A percentile compares a stretch with the other conserved stretches of the same genome.
Evolutionary conservation across 345 rosid species (phyloP).

Genomic region (Moringa oleifera): DNA sequence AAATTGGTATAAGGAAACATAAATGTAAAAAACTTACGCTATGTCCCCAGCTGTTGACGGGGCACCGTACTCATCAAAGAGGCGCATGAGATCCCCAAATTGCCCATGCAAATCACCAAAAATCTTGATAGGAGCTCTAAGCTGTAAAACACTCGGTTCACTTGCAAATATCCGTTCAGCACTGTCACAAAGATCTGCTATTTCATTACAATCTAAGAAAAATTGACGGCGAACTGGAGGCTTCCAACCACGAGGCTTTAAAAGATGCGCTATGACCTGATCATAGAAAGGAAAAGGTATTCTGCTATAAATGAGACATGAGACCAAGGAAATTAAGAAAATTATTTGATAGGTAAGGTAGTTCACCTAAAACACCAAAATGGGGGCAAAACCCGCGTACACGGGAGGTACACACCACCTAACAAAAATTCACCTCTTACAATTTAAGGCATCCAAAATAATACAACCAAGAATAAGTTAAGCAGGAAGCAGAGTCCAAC

Average conservation of each 20-base stretch:
- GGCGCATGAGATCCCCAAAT: slow-evolving; percentile 99
- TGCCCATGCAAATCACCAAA: slow-evolving; percentile 99
- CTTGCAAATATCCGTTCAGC: slow-evolving; percentile 79
- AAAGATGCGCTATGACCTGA: slow-evolving; percentile 80
- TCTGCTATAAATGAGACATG: slow-evolving; percentile 11
- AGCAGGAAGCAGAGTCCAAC: slow-evolving; percentile 5
- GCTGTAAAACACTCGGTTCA: slow-evolving; percentile 88
- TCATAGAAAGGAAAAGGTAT: slow-evolving; percentile 8
- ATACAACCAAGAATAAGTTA: not conserved
- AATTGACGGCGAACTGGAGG: slow-evolving; percentile 93
- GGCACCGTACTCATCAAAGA: slow-evolving; percentile 94
- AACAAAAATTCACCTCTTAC: slow-evolving; percentile 11
- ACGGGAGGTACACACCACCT: slow-evolving; percentile 13
- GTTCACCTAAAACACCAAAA: not conserved
- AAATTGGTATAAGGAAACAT: not conserved
- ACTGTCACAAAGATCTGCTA: slow-evolving; percentile 89
- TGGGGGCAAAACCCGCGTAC: not conserved
- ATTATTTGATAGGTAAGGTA: not conserved
- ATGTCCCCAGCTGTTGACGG: slow-evolving; percentile 99
- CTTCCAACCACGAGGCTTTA: slow-evolving; percentile 98
- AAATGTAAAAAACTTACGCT: slow-evolving; percentile 55
- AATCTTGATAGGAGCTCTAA: slow-evolving; percentile 85
- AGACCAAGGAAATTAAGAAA: not conserved
- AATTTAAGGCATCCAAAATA: slow-evolving; percentile 13
- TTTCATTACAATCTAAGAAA: slow-evolving; percentile 94